Evolutionary conservation across 2,329 filamentous ascomycete species (phyloP).

Genomic region (Fusarium sarcochroum): DNA sequence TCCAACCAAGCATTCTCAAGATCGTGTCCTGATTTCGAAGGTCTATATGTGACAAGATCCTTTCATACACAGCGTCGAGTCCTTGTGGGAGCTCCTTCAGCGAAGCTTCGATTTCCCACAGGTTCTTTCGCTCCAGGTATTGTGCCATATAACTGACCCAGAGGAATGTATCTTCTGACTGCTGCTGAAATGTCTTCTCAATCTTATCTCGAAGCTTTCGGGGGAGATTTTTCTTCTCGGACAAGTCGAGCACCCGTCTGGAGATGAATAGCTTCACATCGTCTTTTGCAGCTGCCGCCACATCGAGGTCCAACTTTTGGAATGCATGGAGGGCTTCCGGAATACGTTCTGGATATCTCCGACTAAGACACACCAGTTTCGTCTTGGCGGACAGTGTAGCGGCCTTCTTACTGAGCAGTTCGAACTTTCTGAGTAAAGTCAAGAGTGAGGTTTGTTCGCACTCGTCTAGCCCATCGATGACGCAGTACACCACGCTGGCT

Average conservation of each 20-base stretch:
- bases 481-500: background rate
- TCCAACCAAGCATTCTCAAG: slow-evolving; percentile 10
- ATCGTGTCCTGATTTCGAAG: background rate
- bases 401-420: background rate
- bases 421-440: background rate
- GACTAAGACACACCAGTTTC: slow-evolving; percentile 1
- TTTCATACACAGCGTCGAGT: background rate
- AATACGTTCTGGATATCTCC: slow-evolving; percentile 1
- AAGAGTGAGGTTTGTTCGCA: background rate
- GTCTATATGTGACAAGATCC: background rate
- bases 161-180: background rate
- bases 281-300: fast-evolving
- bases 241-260: background rate
- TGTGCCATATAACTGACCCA: slow-evolving; percentile 7
- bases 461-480: slow-evolving; percentile 23
- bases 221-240: background rate
- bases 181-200: background rate
- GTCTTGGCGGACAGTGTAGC: background rate
- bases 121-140: background rate
- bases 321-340: background rate
- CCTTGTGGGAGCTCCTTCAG: fast-evolving
- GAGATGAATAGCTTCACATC: slow-evolving; percentile 15
- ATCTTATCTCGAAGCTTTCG: background rate
- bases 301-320: background rate
- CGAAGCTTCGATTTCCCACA: background rate